Conservation (phyloP, 1,139 yeast genomes). For the Yamadazyma atmosphaerica region DNA sequence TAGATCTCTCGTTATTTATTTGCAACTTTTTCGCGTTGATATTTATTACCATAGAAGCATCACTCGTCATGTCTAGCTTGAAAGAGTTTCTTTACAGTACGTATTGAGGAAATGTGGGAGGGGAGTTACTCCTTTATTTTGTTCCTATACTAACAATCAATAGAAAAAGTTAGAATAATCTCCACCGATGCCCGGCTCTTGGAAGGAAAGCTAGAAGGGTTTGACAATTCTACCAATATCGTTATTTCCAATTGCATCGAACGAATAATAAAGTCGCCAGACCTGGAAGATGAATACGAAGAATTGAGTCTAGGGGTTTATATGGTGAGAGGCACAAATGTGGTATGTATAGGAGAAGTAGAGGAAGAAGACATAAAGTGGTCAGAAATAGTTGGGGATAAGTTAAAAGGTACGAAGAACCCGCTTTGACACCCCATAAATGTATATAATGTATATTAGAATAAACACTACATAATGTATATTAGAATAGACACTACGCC, state of each 20-base stretch:
- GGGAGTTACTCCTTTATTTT: background rate
- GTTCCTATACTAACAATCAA: slow-evolving; percentile 26
- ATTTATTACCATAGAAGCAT: too few relatives aligned
- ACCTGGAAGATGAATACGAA: slow-evolving; percentile 52
- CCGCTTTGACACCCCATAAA: slow-evolving; percentile 26
- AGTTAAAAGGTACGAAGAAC: slow-evolving; percentile 43
- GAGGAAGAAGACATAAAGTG: slow-evolving; percentile 61
- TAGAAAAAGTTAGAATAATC: slow-evolving; percentile 65
- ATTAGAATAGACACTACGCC: background rate
- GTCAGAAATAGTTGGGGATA: slow-evolving; percentile 44
- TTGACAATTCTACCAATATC: slow-evolving; percentile 77
- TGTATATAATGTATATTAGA: background rate
- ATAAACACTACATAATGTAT: too few relatives aligned
- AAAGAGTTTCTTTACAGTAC: slow-evolving; percentile 39
- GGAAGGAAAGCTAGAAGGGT: slow-evolving; percentile 76
- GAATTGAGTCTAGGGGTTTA: slow-evolving; percentile 58
- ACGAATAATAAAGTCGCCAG: slow-evolving; percentile 42
- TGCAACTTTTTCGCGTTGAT: background rate
- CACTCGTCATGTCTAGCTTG: slow-evolving; percentile 35
- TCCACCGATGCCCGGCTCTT: slow-evolving; percentile 83
- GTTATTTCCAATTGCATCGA: slow-evolving; percentile 65
- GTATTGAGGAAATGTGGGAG: slow-evolving; percentile 18
- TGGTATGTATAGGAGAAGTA: slow-evolving; percentile 74
- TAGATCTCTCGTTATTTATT: background rate
- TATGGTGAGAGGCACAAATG: slow-evolving; percentile 78